Percentiles rank a stretch among this genome's conserved stretches.
These are phyloP conservation scores for Verruconis gallopava DNA, from an alignment of 2,329 filamentous ascomycete genomes.

Conservation along the genomic window DNA sequence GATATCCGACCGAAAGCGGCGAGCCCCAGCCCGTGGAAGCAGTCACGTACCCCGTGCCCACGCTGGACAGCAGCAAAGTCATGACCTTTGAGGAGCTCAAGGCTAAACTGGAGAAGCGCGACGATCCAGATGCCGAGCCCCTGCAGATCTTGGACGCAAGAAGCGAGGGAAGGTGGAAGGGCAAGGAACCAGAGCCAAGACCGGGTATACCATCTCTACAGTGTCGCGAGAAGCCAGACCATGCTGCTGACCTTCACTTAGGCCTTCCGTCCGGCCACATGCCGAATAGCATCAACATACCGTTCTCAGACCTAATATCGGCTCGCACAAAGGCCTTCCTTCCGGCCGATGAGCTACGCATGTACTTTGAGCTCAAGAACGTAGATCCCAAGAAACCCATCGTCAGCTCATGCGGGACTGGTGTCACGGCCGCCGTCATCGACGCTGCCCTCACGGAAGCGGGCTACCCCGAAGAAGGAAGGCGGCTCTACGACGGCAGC, in stretches of 20 bases:
- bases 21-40: constrained; percentile 35
- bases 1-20: constrained; percentile 70
- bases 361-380: constrained; percentile 67
- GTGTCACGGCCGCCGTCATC: constrained; percentile 83
- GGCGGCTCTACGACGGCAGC: constrained; percentile 84
- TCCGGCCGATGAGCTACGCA: constrained; percentile 55
- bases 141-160: constrained; percentile 85
- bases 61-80: constrained; percentile 47
- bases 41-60: constrained; percentile 31
- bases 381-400: constrained; percentile 70
- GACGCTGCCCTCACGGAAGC: constrained; percentile 77
- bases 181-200: constrained; percentile 73
- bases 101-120: constrained; percentile 59
- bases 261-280: constrained; percentile 77
- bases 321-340: constrained; percentile 70
- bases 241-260: constrained; percentile 11
- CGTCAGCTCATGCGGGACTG: constrained; percentile 81
- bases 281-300: constrained; percentile 72
- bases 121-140: constrained; percentile 71
- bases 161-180: constrained; percentile 65
- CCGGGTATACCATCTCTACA: constrained; percentile 38
- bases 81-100: constrained; percentile 73
- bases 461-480: constrained; percentile 54
- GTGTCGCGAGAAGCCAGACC: not conserved
- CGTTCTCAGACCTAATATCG: constrained; percentile 69